phyloP scores from a whole-genome alignment of 139 green algal genomes.

The Nannochloris sp. region DNA sequence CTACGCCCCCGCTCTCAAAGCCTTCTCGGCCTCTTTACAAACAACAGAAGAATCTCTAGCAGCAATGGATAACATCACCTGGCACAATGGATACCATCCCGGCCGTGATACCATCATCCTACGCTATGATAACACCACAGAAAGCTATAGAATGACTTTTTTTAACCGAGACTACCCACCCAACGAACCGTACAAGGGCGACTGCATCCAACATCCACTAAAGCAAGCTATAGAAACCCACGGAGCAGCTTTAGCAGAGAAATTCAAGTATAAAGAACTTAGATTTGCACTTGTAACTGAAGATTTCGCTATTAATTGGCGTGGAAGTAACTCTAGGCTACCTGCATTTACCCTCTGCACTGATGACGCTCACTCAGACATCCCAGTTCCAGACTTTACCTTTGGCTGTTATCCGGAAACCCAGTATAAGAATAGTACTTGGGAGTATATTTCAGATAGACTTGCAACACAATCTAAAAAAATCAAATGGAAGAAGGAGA shows the following conservation, averaged over 20 bases:
- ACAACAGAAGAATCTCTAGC: conserved; percentile 13
- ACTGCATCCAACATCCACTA: conserved; percentile 5
- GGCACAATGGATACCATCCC: conserved; percentile 7
- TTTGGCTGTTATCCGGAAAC: conserved; percentile 32
- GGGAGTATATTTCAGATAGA: conserved; percentile 14
- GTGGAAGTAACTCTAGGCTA: conserved; percentile 10
- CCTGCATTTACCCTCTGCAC: conserved; percentile 30
- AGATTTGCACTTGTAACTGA: conserved; percentile 25
- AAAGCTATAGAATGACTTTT: conserved; percentile 1
- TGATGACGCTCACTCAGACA: conserved; percentile 21
- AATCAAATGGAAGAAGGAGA: conserved; percentile 20
- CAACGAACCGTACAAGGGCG: neutral
- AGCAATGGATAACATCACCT: neutral
- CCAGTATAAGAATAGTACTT: conserved; percentile 23
- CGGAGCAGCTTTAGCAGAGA: neutral
- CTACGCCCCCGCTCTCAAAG: conserved; percentile 2
- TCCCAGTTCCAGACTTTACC: conserved; percentile 33
- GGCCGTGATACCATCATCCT: conserved; percentile 5
- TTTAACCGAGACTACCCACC: neutral
- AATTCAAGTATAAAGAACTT: conserved; percentile 8
- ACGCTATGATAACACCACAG: neutral
- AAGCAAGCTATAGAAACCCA: conserved; percentile 19
- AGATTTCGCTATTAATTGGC: conserved; percentile 22
- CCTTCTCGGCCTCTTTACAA: conserved; percentile 8
- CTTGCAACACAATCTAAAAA: conserved; percentile 12